Base-by-base conservation (phyloP, 257 asterid genomes). In the Nemophila menziesii region DNA sequence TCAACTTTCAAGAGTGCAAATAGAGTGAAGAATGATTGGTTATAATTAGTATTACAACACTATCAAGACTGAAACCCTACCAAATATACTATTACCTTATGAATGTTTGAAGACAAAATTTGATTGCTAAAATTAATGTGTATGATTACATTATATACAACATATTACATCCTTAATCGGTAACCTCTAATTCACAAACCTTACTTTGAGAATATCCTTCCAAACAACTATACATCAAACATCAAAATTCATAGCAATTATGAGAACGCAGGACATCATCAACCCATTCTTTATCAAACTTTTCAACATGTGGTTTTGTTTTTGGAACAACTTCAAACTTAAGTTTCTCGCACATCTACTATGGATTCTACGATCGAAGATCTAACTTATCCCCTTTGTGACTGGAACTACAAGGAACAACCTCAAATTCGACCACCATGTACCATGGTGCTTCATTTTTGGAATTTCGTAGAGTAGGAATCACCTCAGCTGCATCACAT, bases 341-440 rank as follows among this genome's bases (percentile, higher is more conserved):
- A 49, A 89, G 71, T 42, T 74, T 70, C 41, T 57, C 61, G n/a
- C n/a, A n/a, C n/a, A n/a, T n/a, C n/a, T n/a, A n/a, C n/a, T n/a
- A n/a, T n/a, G n/a, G n/a, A n/a, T n/a, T n/a, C n/a, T n/a, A n/a
- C n/a, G n/a, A n/a, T n/a, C n/a, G n/a, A n/a, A n/a, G n/a, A n/a
- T n/a, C n/a, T n/a, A n/a, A n/a, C n/a, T n/a, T n/a, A n/a, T n/a
- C n/a, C n/a, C n/a, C 56, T 43, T 55, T 71, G 54, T 84, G 93
- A 60, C 49, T 82, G 66, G 67, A 53, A 49, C 83, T 84, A 57
- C 95, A 84, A 22, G 93, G 90, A 50, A 77, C 81, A 15, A 84
- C 92, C 66, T 84, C 95, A 63, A 84, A 84, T 20, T 90, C 95
- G 12, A 84, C 95, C 51, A 84, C 93, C 79, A 80, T 75, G 58